Evolutionary conservation across 768 basidiomycete species (phyloP), one percentile per base, ranked within the genome.

Genomic region (Leccinum sublutescens): DNA sequence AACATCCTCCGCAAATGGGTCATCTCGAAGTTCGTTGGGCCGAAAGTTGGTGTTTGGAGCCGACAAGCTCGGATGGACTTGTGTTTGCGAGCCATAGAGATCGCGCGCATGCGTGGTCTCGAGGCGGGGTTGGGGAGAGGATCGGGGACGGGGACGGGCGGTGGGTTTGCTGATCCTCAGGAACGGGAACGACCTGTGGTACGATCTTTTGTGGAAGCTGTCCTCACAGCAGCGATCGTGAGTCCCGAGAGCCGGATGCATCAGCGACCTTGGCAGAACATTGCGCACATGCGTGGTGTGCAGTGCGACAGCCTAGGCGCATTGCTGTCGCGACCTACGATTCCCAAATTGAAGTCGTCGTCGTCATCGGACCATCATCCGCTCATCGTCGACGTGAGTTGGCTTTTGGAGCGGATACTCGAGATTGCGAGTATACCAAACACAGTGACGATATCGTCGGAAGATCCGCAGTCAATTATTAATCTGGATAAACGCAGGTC

Each of bases 401-500:
- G 91, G 91, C 74, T 93, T 40, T 69, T 94, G 58, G 92, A 94
- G 70, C 82, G 90, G 48, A 82, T 93, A 73, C 74, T 93, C 36
- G 92, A 93, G 69, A 78, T 93, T 50, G 82, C 93, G 59, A 85
- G 86, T 27, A 80, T 85, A 54, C 86, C 90, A 4, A 90, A 94
- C 68, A 78, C 85, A 15, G 73, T 91, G 8, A 82, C 85, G 50
- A 79, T 84, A 15, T 68, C 78, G 1, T 69, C 76, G n/a, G 79
- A 80, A 36, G 84, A 85, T 61, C 79, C 78, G 36, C 79, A 81
- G 47, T 80, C 76, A 38, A 80, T 93, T 38, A 81, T 94, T 49
- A 93, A 92, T 67, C 84, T 92, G 64, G 87, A 92, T 62, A 94
- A 94, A 67, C 82, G 92, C 62, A 83, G 91, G 91, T 90, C 65